Conservation (phyloP, 495 filamentous ascomycete genomes). For the Penicillium pulvis region DNA sequence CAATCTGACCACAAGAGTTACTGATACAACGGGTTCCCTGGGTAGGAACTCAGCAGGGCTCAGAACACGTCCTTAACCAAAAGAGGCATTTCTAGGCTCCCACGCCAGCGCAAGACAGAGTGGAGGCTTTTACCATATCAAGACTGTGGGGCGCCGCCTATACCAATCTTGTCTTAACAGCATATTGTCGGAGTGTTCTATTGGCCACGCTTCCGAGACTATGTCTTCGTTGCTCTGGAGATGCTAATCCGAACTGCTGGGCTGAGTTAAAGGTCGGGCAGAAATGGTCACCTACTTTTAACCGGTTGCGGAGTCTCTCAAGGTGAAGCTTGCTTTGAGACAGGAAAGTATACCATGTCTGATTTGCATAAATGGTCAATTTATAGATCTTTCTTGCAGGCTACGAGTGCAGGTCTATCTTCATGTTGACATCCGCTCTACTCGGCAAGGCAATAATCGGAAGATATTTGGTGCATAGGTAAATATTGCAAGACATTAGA, state of each 20-base stretch:
- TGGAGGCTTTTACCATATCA: conserved; percentile 24
- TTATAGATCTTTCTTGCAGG: too few species aligned
- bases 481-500: too few species aligned
- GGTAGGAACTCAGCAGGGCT: background rate
- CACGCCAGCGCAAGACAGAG: conserved; percentile 30
- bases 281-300: conserved; percentile 18
- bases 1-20: conserved; percentile 51
- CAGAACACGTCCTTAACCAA: background rate
- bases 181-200: conserved; percentile 66
- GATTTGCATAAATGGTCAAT: background rate
- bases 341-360: background rate
- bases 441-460: too few species aligned
- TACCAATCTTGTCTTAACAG: conserved; percentile 71
- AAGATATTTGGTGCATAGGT: too few species aligned
- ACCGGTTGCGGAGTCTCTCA: conserved; percentile 1
- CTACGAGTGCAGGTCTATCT: too few species aligned
- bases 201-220: conserved; percentile 33
- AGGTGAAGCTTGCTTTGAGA: conserved; percentile 45
- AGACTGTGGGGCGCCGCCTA: conserved; percentile 28
- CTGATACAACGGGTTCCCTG: background rate
- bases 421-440: too few species aligned
- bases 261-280: conserved; percentile 1
- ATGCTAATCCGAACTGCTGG: background rate
- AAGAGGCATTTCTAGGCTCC: conserved; percentile 34
- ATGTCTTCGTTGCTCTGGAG: background rate